These are phyloP conservation scores for Globisporangium paroecandrum DNA, from an alignment of 352 stramenopile genomes.

Conservation along the genomic window DNA sequence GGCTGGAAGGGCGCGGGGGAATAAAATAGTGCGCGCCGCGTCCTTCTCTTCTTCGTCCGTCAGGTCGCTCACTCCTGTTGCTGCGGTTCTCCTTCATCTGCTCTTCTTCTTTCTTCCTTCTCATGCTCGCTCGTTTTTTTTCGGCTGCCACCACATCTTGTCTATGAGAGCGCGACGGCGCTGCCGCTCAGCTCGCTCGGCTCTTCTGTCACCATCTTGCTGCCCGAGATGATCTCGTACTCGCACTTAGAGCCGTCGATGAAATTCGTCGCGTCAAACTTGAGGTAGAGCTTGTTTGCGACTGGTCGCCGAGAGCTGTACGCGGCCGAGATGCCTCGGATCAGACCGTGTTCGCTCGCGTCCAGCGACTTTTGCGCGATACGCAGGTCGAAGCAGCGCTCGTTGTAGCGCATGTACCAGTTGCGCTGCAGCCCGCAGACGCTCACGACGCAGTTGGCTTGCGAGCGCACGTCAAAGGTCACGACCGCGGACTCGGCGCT, in stretches of 20 bases:
- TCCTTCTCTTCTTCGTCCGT: background rate
- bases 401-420: constrained; percentile 58
- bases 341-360: constrained; percentile 51
- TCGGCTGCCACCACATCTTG: background rate
- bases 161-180: constrained; percentile 9
- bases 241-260: constrained; percentile 63
- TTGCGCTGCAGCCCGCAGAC: constrained; percentile 59
- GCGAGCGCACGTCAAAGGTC: constrained; percentile 65
- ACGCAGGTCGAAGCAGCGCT: constrained; percentile 71
- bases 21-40: constrained; percentile 9
- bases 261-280: constrained; percentile 76
- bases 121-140: background rate
- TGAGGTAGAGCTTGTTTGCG: constrained; percentile 69
- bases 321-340: constrained; percentile 63
- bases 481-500: constrained; percentile 59
- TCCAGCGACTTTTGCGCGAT: constrained; percentile 64
- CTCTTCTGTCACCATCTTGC: constrained; percentile 42
- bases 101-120: background rate
- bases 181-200: background rate
- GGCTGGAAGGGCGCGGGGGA: background rate
- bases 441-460: constrained; percentile 70
- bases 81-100: background rate
- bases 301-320: constrained; percentile 48
- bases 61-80: background rate
- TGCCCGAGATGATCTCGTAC: constrained; percentile 66